Conservation (phyloP, 148 eudicot species). For the Tetragonia tetragonoides region DNA sequence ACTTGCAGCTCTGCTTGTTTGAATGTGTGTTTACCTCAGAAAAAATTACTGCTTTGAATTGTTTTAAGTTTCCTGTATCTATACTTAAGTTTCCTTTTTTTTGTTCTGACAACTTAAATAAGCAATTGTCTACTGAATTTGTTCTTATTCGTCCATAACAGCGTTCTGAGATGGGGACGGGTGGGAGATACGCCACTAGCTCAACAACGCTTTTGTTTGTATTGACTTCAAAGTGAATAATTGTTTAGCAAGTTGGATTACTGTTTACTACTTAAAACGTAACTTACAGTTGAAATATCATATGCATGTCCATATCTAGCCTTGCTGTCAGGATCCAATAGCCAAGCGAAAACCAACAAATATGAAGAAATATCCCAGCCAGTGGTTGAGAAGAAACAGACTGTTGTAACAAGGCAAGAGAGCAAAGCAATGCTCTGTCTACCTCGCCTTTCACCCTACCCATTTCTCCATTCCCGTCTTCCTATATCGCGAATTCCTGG, state of each 20-base stretch:
- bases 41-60: background rate
- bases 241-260: too few relatives aligned
- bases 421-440: slow-evolving; percentile 16
- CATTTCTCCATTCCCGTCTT: slow-evolving; percentile 1
- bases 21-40: too few relatives aligned
- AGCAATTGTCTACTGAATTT: too few relatives aligned
- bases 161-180: too few relatives aligned
- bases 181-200: too few relatives aligned
- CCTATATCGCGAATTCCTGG: background rate
- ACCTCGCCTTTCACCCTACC: background rate
- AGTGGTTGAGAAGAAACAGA: slow-evolving; percentile 4
- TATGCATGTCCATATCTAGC: background rate
- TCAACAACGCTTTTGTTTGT: too few relatives aligned
- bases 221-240: too few relatives aligned
- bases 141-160: too few relatives aligned
- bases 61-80: too few relatives aligned
- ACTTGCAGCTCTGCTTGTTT: background rate
- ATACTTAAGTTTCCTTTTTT: too few relatives aligned
- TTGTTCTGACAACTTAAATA: too few relatives aligned
- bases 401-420: background rate
- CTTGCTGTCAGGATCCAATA: background rate
- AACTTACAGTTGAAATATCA: background rate
- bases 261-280: background rate
- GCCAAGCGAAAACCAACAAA: background rate
- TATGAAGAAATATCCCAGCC: slow-evolving; percentile 10